Conservation (phyloP, 192 early-diverging fungal species). For the Endogone sp. region DNA sequence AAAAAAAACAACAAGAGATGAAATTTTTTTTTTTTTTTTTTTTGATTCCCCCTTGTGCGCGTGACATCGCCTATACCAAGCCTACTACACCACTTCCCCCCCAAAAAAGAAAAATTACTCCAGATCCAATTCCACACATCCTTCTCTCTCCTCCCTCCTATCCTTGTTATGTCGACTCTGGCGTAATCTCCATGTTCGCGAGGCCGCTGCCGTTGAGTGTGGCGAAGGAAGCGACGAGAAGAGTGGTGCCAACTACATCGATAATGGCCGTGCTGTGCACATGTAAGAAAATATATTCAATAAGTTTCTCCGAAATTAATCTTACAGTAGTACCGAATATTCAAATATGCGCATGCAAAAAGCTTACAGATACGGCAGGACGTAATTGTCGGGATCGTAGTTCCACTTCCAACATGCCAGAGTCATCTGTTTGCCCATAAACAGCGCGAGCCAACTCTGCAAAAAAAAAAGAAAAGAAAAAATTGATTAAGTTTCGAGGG, state of each 20-base stretch:
- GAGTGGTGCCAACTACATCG: constrained; percentile 63
- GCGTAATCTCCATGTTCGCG: constrained; percentile 5
- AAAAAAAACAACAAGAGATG: too few relatives aligned
- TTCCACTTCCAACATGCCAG: constrained; percentile 57
- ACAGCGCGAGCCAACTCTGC: constrained; percentile 50
- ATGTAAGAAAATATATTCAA: too few relatives aligned
- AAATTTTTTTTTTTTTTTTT: too few relatives aligned
- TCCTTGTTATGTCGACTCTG: too few relatives aligned
- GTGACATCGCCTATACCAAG: too few relatives aligned
- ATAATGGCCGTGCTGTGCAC: constrained; percentile 66
- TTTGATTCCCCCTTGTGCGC: too few relatives aligned
- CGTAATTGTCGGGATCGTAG: constrained; percentile 79
- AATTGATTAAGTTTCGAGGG: background rate
- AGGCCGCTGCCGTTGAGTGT: constrained; percentile 13
- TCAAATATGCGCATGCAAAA: background rate
- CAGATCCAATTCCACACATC: too few relatives aligned
- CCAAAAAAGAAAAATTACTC: too few relatives aligned
- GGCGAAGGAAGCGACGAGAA: constrained; percentile 50
- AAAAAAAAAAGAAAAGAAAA: constrained; percentile 10
- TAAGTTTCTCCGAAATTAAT: too few relatives aligned
- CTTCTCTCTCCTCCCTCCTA: too few relatives aligned
- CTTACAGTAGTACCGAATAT: background rate
- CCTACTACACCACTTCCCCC: too few relatives aligned
- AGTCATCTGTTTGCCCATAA: constrained; percentile 54
- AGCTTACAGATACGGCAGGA: constrained; percentile 55